Evolutionary conservation across 768 basidiomycete species (phyloP), one percentile per base, ranked within the genome.

Genomic region (Rhodotorula toruloides): DNA sequence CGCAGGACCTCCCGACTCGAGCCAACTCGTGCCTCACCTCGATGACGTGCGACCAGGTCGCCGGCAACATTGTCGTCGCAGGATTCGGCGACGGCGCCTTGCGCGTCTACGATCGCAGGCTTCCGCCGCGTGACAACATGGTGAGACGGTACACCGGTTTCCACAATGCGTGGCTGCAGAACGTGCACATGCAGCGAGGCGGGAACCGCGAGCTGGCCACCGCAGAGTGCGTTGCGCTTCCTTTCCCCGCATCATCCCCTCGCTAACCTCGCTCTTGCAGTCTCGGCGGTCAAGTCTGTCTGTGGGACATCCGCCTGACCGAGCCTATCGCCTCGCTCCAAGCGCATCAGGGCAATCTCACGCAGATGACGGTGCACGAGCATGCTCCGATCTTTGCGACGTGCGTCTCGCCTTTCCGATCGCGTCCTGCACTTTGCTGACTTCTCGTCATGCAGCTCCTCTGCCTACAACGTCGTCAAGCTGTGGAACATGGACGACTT

Each of bases 81-180:
- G 87, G 92, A 63, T 97, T 97, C 76, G 96, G 88, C 22, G 91
- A 98, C 77, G 96, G 96, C 17, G 82, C 82, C 8, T 84, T 98
- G 58, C 87, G 89, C 73, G 81, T 96, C 4, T 98, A 92, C 78
- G 96, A 99, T 79, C 86, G 89, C 40, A 85, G 96, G n/a, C 77
- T 90, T 19, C 85, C 87, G 67, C 86, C 87, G 57, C 87, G 91
- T 13, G 86, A 91, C 62, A 85, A 90, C 9, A 86, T 94, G 25
- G 84, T 96, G 25, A 81, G 87, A 55, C 84, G 84, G 4, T 93
- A 89, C 75, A 84, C 85, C 37, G 82, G 72, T 19, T 53, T 83
- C 55, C 93, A 94, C 77, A 78, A 81, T 14, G 84, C 88, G 16
- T 97, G 92, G 91, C 85, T 98, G 12, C 90, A 91, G 76, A 92